Percentiles rank a stretch among this genome's conserved stretches.
Conservation (phyloP, 192 early-diverging fungal genomes). For the Linnemannia hyalina region DNA sequence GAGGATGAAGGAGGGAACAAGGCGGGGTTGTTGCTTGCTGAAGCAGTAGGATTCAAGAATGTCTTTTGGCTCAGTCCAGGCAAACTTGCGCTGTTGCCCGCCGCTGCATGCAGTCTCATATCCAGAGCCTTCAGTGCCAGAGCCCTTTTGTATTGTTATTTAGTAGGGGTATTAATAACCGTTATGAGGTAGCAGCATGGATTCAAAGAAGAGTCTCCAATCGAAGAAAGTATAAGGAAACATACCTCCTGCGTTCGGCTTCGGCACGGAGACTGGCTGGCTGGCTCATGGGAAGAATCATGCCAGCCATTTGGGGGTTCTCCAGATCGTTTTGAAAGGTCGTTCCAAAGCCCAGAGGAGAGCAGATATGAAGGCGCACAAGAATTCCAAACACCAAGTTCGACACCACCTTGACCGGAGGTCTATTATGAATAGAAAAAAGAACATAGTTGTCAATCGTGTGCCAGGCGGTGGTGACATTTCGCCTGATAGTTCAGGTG, state of each 20-base stretch:
- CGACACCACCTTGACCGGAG: slow-evolving; percentile 74
- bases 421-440: slow-evolving; percentile 46
- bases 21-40: slow-evolving; percentile 18
- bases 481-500: neutral
- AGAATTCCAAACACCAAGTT: slow-evolving; percentile 71
- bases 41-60: slow-evolving; percentile 31
- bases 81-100: slow-evolving; percentile 40
- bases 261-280: slow-evolving; percentile 71
- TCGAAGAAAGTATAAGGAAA: neutral
- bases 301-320: slow-evolving; percentile 50
- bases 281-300: slow-evolving; percentile 51
- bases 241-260: slow-evolving; percentile 76
- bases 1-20: slow-evolving; percentile 20
- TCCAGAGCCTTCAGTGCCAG: slow-evolving; percentile 75
- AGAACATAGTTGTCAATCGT: neutral
- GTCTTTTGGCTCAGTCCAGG: slow-evolving; percentile 48
- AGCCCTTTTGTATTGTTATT: slow-evolving; percentile 57
- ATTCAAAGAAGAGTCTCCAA: neutral
- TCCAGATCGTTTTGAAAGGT: slow-evolving; percentile 60
- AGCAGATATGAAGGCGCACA: slow-evolving; percentile 66
- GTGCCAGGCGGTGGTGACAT: neutral
- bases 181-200: neutral
- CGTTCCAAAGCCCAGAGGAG: slow-evolving; percentile 57
- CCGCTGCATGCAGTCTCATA: slow-evolving; percentile 62
- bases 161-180: neutral